Conservation (phyloP, 768 basidiomycete genomes). For the Mycena floridula region DNA sequence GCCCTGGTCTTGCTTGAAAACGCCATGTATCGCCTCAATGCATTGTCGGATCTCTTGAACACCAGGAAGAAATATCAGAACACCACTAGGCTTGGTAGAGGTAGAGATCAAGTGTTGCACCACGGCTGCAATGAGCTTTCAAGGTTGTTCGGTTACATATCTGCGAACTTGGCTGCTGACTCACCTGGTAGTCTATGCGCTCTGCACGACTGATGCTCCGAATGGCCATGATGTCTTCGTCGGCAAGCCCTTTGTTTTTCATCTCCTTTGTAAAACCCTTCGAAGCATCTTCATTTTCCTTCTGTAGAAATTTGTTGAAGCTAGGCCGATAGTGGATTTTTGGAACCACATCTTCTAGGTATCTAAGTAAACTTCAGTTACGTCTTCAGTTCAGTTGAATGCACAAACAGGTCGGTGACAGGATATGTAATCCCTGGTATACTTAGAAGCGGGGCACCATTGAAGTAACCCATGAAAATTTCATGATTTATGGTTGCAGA, state of each 20-base stretch:
- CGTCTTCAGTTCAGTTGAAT: too few relatives aligned
- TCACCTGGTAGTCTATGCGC: conserved; percentile 69
- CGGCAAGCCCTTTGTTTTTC: conserved; percentile 47
- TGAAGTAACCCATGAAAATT: conserved; percentile 78
- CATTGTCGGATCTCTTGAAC: conserved; percentile 83
- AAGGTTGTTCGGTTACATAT: conserved; percentile 1
- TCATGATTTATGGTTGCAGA: conserved; percentile 93
- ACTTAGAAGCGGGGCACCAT: conserved; percentile 69
- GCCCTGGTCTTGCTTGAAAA: conserved; percentile 26
- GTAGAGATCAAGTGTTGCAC: conserved; percentile 57
- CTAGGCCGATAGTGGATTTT: conserved; percentile 47
- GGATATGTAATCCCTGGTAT: conserved; percentile 84
- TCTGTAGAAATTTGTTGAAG: conserved; percentile 16
- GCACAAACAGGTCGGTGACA: conserved; percentile 57
- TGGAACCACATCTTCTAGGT: conserved; percentile 76
- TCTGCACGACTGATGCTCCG: conserved; percentile 56
- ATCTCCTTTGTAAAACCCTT: conserved; percentile 39
- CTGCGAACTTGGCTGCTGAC: conserved; percentile 2
- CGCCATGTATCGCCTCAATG: conserved; percentile 48
- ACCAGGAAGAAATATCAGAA: conserved; percentile 88
- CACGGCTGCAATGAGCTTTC: conserved; percentile 58
- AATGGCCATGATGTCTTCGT: conserved; percentile 44
- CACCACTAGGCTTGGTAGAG: conserved; percentile 47
- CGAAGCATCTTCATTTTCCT: conserved; percentile 39
- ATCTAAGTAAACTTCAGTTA: conserved; percentile 43